Conservation (phyloP, 2,329 filamentous ascomycete species). For the Cladosporium halotolerans region DNA sequence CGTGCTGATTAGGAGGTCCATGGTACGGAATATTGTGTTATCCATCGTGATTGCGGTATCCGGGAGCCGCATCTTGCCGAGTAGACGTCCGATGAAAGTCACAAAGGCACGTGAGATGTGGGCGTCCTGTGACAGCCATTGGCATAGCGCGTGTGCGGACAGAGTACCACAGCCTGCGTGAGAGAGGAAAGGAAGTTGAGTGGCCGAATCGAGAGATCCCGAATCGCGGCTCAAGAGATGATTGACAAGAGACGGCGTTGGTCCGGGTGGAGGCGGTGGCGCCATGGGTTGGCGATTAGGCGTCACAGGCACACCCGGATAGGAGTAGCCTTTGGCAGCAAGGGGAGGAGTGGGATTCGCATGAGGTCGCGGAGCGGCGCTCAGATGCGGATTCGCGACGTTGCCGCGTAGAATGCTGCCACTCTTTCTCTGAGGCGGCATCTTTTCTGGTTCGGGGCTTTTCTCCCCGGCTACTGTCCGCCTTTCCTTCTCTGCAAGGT, state of each 20-base stretch:
- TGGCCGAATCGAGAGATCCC: slow-evolving; percentile 49
- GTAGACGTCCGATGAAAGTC: slow-evolving; percentile 58
- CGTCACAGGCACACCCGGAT: slow-evolving; percentile 11
- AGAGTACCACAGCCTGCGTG: slow-evolving; percentile 59
- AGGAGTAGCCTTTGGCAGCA: no score
- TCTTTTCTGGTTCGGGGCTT: slow-evolving; percentile 14
- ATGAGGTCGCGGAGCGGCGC: slow-evolving; percentile 12
- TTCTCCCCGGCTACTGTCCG: slow-evolving; percentile 25
- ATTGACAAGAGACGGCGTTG: slow-evolving; percentile 47
- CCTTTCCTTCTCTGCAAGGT: slow-evolving; percentile 39
- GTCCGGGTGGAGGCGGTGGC: slow-evolving; percentile 29
- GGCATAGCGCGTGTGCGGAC: slow-evolving; percentile 49
- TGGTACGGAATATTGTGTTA: slow-evolving; percentile 49
- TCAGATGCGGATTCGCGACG: slow-evolving; percentile 37
- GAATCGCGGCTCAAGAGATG: slow-evolving; percentile 50
- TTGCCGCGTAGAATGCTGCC: slow-evolving; percentile 39
- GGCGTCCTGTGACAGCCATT: slow-evolving; percentile 67
- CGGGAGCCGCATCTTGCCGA: slow-evolving; percentile 56
- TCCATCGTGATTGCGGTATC: slow-evolving; percentile 37
- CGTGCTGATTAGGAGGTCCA: slow-evolving; percentile 58
- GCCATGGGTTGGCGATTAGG: slow-evolving; percentile 16
- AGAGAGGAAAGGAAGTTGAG: slow-evolving; percentile 60
- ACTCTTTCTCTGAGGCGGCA: slow-evolving; percentile 13
- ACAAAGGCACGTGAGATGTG: slow-evolving; percentile 67
- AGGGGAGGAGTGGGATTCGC: no score